Conservation (phyloP, 352 stramenopile genomes). For the Phytopythium chamaehyphon region DNA sequence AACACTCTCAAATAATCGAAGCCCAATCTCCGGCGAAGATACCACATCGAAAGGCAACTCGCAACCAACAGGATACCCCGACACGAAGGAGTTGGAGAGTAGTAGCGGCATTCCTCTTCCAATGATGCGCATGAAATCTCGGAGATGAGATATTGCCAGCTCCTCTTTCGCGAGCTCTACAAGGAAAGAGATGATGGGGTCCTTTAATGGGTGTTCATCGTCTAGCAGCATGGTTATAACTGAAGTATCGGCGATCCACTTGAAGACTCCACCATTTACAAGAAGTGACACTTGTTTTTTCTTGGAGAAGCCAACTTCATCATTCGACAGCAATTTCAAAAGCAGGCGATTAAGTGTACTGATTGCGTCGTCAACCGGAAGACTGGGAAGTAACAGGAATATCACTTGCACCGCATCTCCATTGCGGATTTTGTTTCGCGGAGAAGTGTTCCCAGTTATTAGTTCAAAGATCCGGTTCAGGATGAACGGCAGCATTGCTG, state of each 20-base stretch:
- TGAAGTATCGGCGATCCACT: conserved; percentile 42
- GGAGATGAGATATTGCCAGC: conserved; percentile 41
- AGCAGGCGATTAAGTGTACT: conserved; percentile 32
- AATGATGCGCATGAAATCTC: conserved; percentile 48
- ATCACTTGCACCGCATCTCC: conserved; percentile 48
- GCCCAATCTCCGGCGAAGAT: conserved; percentile 21
- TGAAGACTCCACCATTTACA: conserved; percentile 46
- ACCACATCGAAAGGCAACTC: neutral
- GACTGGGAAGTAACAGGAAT: conserved; percentile 39
- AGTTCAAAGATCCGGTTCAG: conserved; percentile 57
- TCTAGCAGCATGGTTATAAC: conserved; percentile 35
- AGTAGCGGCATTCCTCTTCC: conserved; percentile 48
- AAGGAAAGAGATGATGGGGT: conserved; percentile 34
- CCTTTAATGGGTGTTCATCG: conserved; percentile 23
- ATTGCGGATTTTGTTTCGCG: conserved; percentile 54
- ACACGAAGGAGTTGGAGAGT: conserved; percentile 21
- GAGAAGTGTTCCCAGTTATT: conserved; percentile 31
- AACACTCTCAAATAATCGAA: conserved; percentile 38
- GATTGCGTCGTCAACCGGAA: conserved; percentile 23
- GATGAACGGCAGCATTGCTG: conserved; percentile 22
- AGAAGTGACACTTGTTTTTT: conserved; percentile 44
- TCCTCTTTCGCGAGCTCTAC: conserved; percentile 41
- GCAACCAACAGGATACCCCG: neutral
- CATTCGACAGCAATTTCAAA: conserved; percentile 39
- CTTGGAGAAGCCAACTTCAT: conserved; percentile 38